Percentiles rank a stretch among this genome's conserved stretches.
These are phyloP conservation scores for Sphaerostilbella broomeana DNA, from an alignment of 2,329 filamentous ascomycete genomes.

Conservation along the genomic window DNA sequence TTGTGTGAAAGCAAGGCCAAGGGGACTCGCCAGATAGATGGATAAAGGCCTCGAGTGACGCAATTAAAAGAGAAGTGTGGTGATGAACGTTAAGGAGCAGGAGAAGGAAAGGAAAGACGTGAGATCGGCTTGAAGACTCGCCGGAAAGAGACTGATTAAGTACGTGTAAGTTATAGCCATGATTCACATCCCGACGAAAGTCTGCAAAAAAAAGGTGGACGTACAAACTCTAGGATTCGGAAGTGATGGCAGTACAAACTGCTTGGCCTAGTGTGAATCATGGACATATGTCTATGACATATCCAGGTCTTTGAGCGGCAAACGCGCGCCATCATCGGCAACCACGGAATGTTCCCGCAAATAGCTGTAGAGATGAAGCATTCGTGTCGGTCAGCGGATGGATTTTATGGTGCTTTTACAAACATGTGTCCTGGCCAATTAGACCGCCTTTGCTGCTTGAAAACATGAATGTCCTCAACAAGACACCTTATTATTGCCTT, in stretches of 20 bases:
- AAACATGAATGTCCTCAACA: no score
- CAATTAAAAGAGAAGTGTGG: background rate
- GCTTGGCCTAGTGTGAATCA: slow-evolving; percentile 9
- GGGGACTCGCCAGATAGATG: background rate
- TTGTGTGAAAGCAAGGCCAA: background rate
- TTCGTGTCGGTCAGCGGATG: background rate
- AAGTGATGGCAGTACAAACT: background rate
- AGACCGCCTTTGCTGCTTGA: no score
- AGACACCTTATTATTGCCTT: no score
- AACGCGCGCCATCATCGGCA: background rate
- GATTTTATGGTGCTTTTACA: no score
- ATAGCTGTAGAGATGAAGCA: no score
- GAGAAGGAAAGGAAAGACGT: background rate
- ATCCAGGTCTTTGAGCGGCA: background rate
- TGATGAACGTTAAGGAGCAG: background rate
- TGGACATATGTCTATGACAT: background rate
- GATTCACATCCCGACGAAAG: slow-evolving; percentile 7
- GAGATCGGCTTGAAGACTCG: background rate
- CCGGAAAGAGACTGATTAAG: slow-evolving; percentile 1
- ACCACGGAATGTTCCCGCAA: background rate
- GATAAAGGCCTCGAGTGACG: background rate
- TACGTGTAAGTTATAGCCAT: slow-evolving; percentile 1
- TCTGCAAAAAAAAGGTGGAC: no score
- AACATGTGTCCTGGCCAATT: no score
- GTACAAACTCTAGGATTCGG: background rate